Conservation (phyloP, 139 green algal species). For the Chlorella ohadii region DNA sequence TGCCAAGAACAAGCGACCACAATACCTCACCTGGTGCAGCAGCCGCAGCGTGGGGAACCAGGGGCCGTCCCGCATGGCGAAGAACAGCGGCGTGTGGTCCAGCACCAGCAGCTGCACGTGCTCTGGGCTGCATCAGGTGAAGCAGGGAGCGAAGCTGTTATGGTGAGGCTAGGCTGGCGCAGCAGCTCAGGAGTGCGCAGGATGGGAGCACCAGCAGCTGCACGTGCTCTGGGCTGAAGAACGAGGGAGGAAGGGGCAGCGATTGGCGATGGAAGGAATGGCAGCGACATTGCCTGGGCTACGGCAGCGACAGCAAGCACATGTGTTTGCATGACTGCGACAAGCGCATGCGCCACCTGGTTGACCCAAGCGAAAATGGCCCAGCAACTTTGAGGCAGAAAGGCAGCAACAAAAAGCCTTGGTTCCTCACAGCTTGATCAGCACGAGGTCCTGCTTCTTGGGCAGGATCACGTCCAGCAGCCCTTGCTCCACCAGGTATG, state of each 20-base stretch:
- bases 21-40: slow-evolving; percentile 60
- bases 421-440: slow-evolving; percentile 95
- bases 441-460: slow-evolving; percentile 91
- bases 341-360: too few species aligned
- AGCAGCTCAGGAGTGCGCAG: not conserved
- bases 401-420: too few species aligned
- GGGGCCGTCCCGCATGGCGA: slow-evolving; percentile 88
- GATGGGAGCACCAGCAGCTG: not conserved
- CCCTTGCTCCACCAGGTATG: slow-evolving; percentile 79
- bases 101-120: slow-evolving; percentile 90
- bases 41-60: slow-evolving; percentile 96
- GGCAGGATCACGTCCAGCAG: slow-evolving; percentile 93
- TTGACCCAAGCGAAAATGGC: too few species aligned
- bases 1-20: too few species aligned
- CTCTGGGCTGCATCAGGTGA: slow-evolving; percentile 68
- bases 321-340: too few species aligned
- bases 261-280: too few species aligned
- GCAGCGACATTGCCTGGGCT: too few species aligned
- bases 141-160: not conserved
- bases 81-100: slow-evolving; percentile 90
- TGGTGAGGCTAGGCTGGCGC: too few species aligned
- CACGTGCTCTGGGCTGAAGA: too few species aligned
- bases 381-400: too few species aligned
- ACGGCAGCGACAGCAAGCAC: too few species aligned
- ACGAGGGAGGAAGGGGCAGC: too few species aligned